Percentiles rank a stretch among this genome's conserved stretches.
phyloP scores from a whole-genome alignment of 805 yeast species.

The Wickerhamiella kurtzmanii region DNA sequence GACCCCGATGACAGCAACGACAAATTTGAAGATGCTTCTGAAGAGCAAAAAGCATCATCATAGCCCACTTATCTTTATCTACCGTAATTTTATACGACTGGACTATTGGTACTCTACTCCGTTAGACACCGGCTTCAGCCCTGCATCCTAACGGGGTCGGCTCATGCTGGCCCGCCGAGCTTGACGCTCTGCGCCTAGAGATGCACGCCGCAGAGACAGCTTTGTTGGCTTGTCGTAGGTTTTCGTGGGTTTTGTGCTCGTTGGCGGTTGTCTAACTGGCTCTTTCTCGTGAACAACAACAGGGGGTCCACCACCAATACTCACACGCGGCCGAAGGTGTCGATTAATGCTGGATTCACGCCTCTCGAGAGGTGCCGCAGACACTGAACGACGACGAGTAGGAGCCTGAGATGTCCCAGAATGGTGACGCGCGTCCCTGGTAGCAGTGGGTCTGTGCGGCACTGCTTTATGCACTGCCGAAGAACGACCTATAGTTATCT shows the following conservation, averaged over 20 bases:
- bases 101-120: not conserved
- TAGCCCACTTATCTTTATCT: not conserved
- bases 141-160: not conserved
- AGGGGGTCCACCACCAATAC: not conserved
- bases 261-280: too few species aligned
- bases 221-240: not conserved
- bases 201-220: not conserved
- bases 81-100: not conserved
- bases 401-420: too few species aligned
- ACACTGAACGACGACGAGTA: not conserved
- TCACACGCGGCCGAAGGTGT: not conserved
- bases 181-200: not conserved
- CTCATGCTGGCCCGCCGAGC: not conserved
- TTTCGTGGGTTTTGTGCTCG: too few species aligned
- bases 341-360: not conserved
- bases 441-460: too few species aligned
- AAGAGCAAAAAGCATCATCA: not conserved
- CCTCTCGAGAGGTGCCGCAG: not conserved
- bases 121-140: not conserved
- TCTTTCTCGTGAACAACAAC: not conserved
- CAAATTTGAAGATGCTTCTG: constrained; percentile 6
- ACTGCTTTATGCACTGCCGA: not conserved
- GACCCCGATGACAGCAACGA: constrained; percentile 25
- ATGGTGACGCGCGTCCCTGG: too few species aligned
- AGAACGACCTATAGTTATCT: not conserved